Evolutionary conservation across 768 basidiomycete genomes (phyloP), one percentile per base, ranked within the genome.

Genomic region (Scleroderma citrinum): DNA sequence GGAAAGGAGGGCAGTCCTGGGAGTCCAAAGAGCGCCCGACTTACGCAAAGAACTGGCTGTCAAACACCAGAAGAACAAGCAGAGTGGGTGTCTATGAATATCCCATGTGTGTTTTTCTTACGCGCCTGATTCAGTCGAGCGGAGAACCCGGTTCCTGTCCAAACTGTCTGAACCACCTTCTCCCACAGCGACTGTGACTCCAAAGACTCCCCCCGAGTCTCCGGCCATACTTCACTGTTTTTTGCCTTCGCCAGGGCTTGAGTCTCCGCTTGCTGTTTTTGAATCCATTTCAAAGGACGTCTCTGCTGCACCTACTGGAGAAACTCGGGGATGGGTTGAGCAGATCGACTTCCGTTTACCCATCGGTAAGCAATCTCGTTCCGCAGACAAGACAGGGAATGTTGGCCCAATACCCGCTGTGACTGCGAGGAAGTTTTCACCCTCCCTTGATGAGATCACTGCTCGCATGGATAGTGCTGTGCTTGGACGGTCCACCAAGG

Each of bases 381-480:
- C 37, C 42, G 47, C 41, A 42, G 39, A 39, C 16, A 47, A 21
- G 26, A n/a, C 23, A 26, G 14, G 23, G 12, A n/a, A 35, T 46
- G 45, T 39, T 36, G 45, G n/a, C 38, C 19, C 41, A 46, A 54
- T 47, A 44, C 35, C 49, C 51, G 49, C 53, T 47, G 13, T 13
- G 34, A 54, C 51, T 46, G 36, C 46, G 40, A 49, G 44, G 34
- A 67, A 65, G 52, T 55, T 61, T 37, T 60, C 82, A 32, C 87
- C 87, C 19, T 88, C 87, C 21, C 77, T 90, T 51, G 86, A 86
- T 55, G 82, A 89, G 59, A 88, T 89, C 50, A 78, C 81, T 29
- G 81, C 85, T 36, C 84, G 75, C 53, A 57, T 87, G 56, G 74
- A 71, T 32, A 37, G 32, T 20, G 23, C 48, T 24, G 19, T 19